Evolutionary conservation across 1,284 basidiomycete species (phyloP), one percentile per base, ranked within the genome.

Genomic region (Fomitopsis palustris): DNA sequence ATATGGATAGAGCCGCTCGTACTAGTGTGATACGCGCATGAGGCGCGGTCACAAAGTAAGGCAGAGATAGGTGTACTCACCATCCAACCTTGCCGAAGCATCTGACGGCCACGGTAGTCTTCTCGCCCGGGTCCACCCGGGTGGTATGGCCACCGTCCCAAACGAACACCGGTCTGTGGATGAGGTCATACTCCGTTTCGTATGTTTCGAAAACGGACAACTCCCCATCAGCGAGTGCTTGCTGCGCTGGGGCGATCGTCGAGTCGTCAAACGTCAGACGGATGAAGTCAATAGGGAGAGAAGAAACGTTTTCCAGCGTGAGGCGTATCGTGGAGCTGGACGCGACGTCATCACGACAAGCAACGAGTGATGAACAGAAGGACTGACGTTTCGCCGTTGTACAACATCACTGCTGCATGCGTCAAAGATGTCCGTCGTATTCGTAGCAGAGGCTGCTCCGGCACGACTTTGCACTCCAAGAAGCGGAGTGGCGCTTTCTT

Each of bases 41-140:
- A 43, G 27, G 23, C 31, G 43, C 9, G 61, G 54, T 5, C 12
- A 21, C 1, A 21, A n/a, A 55, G 25, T 21, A 17, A 27, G 9
- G 2, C 38, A 59, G 29, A 31, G 19, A 27, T 6, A 37, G 5
- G 4, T 29, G 16, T 33, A 78, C 87, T 68, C 65, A 95, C 94
- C 96, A 98, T 63, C 88, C 93, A 47, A 90, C 83, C 75, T 97
- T 98, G 43, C 95, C 96, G 29, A 87, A 83, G 67, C 95, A 96
- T 16, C 77, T 80, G 3, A 99, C 78, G 4, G 80, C 81, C 25
- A 97, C 65, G 0, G 85, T 85, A 6, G 82, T 70, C 64, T 90
- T 90, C 57, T 87, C 85, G 1, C 90, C 90, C 1, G 95, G 88
- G 16, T 76, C 72, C 39, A 96, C 86, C n/a, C 73, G 64, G 42